Conservation (phyloP, 2,329 filamentous ascomycete genomes). For the Neofusicoccum sp. region DNA sequence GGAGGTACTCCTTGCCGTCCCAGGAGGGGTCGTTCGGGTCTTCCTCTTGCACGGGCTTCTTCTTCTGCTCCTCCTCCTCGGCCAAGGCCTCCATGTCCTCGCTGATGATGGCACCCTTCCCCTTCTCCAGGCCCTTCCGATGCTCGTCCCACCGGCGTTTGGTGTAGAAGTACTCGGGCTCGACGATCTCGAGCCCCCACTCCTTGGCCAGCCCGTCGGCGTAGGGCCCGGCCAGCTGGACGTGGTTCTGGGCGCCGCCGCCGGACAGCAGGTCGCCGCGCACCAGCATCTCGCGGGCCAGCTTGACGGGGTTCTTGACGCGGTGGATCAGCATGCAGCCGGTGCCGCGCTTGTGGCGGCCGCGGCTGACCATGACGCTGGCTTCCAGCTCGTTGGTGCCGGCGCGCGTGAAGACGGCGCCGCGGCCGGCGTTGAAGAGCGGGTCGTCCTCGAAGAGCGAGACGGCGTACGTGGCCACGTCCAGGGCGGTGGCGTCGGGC, state of each 20-base stretch:
- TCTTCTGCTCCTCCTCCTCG: neutral
- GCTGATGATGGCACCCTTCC: constrained; percentile 33
- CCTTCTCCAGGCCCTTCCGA: constrained; percentile 56
- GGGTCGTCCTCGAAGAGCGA: constrained; percentile 71
- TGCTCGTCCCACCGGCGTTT: constrained; percentile 80
- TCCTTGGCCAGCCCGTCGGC: constrained; percentile 68
- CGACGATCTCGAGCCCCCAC: constrained; percentile 73
- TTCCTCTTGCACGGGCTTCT: neutral
- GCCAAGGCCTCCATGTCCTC: neutral
- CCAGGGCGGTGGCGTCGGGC: constrained; percentile 62
- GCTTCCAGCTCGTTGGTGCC: constrained; percentile 86
- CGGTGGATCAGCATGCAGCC: constrained; percentile 72
- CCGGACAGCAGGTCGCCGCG: constrained; percentile 65
- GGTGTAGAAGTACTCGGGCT: constrained; percentile 76
- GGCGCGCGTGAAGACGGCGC: constrained; percentile 82
- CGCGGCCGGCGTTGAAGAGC: constrained; percentile 73
- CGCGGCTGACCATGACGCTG: constrained; percentile 79
- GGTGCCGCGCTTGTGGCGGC: constrained; percentile 73
- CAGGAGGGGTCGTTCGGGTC: constrained; percentile 48
- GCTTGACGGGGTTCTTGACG: constrained; percentile 77
- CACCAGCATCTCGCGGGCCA: constrained; percentile 72
- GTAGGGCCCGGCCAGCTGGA: constrained; percentile 66
- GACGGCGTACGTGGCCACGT: constrained; percentile 76
- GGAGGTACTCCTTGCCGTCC: constrained; percentile 67
- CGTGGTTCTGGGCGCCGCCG: constrained; percentile 67